Percentiles rank a stretch among this genome's conserved stretches.
Evolutionary conservation across 495 filamentous ascomycete genomes (phyloP).

Genomic region (Aspergillus cavernicola): DNA sequence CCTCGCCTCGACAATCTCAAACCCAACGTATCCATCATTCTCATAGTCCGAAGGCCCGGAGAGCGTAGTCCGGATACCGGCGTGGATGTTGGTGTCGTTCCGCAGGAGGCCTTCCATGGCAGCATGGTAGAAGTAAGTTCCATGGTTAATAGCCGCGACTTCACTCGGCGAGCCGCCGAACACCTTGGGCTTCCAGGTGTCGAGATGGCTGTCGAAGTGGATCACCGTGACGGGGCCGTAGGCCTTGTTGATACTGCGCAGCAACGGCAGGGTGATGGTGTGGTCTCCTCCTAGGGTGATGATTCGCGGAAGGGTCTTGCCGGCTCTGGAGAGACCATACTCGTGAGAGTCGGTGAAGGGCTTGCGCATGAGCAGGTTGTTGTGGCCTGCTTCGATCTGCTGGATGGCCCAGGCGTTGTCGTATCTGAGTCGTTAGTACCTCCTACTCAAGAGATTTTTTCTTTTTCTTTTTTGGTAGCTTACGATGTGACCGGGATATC

Average conservation of each 20-base stretch:
- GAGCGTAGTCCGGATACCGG: slow-evolving; percentile 77
- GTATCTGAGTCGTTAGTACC: slow-evolving; percentile 42
- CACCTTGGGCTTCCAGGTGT: slow-evolving; percentile 67
- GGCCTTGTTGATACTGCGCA: slow-evolving; percentile 61
- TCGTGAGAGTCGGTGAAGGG: slow-evolving; percentile 45
- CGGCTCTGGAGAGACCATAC: slow-evolving; percentile 48
- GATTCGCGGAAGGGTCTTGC: slow-evolving; percentile 56
- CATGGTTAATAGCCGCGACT: slow-evolving; percentile 75
- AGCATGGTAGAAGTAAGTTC: slow-evolving; percentile 74
- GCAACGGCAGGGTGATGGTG: slow-evolving; percentile 59
- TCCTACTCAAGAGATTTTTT: too few relatives aligned
- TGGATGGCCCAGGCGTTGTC: slow-evolving; percentile 73
- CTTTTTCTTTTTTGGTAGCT: slow-evolving; percentile 21
- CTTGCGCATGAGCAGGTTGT: slow-evolving; percentile 49
- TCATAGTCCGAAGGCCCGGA: slow-evolving; percentile 69
- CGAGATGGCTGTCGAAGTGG: slow-evolving; percentile 71
- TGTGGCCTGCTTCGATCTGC: slow-evolving; percentile 67
- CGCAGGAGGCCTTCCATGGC: slow-evolving; percentile 68
- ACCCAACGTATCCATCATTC: slow-evolving; percentile 81
- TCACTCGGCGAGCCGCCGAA: slow-evolving; percentile 61
- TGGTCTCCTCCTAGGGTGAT: slow-evolving; percentile 69
- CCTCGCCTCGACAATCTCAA: slow-evolving; percentile 73
- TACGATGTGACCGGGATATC: slow-evolving; percentile 70
- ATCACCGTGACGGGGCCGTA: slow-evolving; percentile 68
- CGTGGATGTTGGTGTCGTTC: slow-evolving; percentile 82